Evolutionary conservation across 805 yeast genomes (phyloP), one percentile per base, ranked within the genome.

Genomic region (Ogataea kodamae): DNA sequence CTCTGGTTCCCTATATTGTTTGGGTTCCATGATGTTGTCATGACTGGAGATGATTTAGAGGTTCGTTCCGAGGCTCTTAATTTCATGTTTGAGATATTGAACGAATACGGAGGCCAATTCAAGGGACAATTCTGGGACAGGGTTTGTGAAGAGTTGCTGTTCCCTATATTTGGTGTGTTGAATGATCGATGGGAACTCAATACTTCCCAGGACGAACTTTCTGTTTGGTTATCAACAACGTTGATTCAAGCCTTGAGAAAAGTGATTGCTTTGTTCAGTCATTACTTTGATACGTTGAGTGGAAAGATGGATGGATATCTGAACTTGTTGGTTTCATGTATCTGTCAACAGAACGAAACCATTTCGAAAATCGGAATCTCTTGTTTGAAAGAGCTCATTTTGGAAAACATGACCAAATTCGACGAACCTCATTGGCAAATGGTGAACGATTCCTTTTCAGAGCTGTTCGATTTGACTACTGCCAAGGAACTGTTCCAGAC

Each of bases 141-240:
- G 43, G 72, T 88, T 12, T 87, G 95, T 54, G 70, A 74, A 11
- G 74, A 83, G 46, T 67, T 92, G 35, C 61, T 92, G 40, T 88
- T 90, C 70, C 98, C 97, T 2, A 87, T 92, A 11, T 92, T 92
- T 60, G 77, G 78, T 12, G 83, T 87, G 5, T 68, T 92, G 46
- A 76, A 81, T 33, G 73, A 74, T 25, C 82, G 79, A 50, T 84
- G 92, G 79, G 82, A 78, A 45, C 71, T 81, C 37, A 73, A 74
- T 40, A 76, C 76, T 39, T 76, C 74, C 44, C 84, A 80, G 47
- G 98, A 90, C 57, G 94, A 84, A 42, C 60, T 87, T 47, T 85
- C 96, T 29, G 95, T 94, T 9, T 92, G 99, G 99, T 65, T 92
- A 29, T 87, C 96, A 0, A 89, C 98, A 0, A 92, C 99, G 1